A percentile compares a stretch with the other conserved stretches of the same genome.
Conservation (phyloP, 306 rosid genomes). For the Sophora flavescens region DNA sequence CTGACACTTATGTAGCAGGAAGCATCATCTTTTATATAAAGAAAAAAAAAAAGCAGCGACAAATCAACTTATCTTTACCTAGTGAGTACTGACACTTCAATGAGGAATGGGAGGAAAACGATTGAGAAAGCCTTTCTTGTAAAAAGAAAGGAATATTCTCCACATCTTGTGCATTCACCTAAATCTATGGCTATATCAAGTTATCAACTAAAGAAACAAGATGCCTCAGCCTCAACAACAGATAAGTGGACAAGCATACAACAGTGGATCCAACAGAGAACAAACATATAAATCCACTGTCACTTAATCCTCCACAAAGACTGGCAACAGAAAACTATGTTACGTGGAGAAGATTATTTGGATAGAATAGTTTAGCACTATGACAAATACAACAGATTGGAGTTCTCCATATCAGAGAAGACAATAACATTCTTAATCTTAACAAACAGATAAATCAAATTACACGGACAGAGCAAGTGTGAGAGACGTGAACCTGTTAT, state of each 20-base stretch:
- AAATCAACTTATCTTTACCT: constrained; percentile 15
- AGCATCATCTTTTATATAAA: not conserved
- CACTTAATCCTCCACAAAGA: not conserved
- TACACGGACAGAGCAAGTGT: constrained; percentile 14
- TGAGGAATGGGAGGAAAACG: constrained; percentile 5
- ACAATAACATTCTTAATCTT: constrained; percentile 4
- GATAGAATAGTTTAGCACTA: constrained; percentile 23
- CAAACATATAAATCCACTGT: constrained; percentile 18
- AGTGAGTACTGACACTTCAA: constrained; percentile 7
- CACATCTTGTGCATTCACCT: not conserved
- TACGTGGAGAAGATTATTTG: constrained; percentile 2
- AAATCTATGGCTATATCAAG: constrained; percentile 4
- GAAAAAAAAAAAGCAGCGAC: not conserved
- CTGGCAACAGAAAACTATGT: constrained; percentile 1
- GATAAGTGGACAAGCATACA: constrained; percentile 7
- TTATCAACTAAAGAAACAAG: constrained; percentile 23
- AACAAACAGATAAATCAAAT: constrained; percentile 14
- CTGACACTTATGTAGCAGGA: not conserved
- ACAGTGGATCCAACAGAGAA: constrained; percentile 18
- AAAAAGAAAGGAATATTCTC: not conserved
- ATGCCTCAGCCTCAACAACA: constrained; percentile 23
- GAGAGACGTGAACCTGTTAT: constrained; percentile 74
- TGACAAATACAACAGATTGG: constrained; percentile 17
- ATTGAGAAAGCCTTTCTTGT: constrained; percentile 17
- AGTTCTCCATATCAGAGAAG: constrained; percentile 32